phyloP scores from a whole-genome alignment of 257 asterid genomes.

The Solanum habrochaites region DNA sequence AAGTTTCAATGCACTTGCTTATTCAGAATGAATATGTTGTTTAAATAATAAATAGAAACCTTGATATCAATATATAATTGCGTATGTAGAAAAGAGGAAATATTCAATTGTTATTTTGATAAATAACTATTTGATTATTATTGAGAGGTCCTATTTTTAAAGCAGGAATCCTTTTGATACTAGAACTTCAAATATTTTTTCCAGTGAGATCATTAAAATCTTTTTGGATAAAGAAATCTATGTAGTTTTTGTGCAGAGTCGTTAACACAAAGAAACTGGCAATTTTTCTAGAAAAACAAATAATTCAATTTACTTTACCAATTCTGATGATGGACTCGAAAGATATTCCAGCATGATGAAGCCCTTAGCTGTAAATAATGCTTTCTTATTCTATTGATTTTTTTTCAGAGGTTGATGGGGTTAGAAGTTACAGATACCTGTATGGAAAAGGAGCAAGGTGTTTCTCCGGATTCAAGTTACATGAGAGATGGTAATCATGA shows the following conservation, averaged over 20 bases:
- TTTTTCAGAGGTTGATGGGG: conserved; percentile 33
- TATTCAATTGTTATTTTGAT: background rate
- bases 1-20: background rate
- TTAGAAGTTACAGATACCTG: conserved; percentile 43
- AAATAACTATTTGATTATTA: background rate
- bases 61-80: background rate
- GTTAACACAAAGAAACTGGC: background rate
- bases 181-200: background rate
- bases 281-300: background rate
- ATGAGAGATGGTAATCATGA: conserved; percentile 6
- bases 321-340: background rate
- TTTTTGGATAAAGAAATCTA: background rate
- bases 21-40: background rate
- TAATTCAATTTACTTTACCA: background rate
- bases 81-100: background rate
- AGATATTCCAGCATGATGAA: background rate
- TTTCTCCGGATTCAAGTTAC: conserved; percentile 15
- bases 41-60: background rate
- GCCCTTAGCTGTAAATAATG: background rate
- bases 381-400: background rate
- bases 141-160: background rate
- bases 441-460: conserved; percentile 59
- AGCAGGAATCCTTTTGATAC: background rate
- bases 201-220: background rate
- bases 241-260: background rate